phyloP scores from a whole-genome alignment of 2,329 filamentous ascomycete species.

The Penicillium sp. region DNA sequence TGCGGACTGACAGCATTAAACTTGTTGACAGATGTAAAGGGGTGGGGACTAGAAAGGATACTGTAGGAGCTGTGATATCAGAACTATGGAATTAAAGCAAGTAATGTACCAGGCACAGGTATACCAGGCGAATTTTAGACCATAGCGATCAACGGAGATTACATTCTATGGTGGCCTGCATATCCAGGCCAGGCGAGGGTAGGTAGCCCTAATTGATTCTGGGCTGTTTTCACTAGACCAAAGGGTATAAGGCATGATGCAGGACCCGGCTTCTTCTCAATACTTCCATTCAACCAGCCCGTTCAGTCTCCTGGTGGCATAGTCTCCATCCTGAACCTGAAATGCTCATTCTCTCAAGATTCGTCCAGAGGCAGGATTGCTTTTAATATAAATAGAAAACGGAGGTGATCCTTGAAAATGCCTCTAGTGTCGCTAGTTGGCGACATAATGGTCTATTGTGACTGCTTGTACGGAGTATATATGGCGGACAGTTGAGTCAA shows the following conservation, averaged over 20 bases:
- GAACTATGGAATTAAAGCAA: neutral
- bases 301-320: neutral
- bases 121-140: neutral
- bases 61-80: neutral
- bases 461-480: too few relatives aligned
- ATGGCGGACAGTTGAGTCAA: neutral
- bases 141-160: neutral
- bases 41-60: neutral
- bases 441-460: neutral
- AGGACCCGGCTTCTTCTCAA: neutral
- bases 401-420: too few relatives aligned
- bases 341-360: neutral
- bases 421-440: neutral
- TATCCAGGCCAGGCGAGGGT: too few relatives aligned
- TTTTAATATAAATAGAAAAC: neutral
- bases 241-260: neutral
- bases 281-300: neutral
- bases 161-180: neutral
- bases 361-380: rapidly evolving
- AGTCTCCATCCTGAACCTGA: too few relatives aligned
- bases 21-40: neutral
- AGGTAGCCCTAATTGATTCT: neutral
- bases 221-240: neutral
- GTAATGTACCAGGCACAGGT: neutral
- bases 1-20: neutral